Conservation (phyloP, 208 protist species). For the Sergeia podlipaevii region DNA sequence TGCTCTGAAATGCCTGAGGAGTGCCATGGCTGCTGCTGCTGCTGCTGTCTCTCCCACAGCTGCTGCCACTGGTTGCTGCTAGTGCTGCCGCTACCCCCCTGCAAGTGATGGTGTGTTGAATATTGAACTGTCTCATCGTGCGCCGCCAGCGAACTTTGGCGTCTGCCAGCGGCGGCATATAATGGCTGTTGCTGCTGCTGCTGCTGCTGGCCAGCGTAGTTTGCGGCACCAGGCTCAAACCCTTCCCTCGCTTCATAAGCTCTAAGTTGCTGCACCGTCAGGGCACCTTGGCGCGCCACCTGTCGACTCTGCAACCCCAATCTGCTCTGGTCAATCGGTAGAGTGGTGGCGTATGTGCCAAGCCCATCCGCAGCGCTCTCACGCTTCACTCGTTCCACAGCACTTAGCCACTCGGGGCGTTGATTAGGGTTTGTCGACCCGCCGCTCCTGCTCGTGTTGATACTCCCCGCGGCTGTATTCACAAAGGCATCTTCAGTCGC, state of each 20-base stretch:
- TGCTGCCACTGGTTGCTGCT: too few relatives aligned
- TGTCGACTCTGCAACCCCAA: constrained; percentile 33
- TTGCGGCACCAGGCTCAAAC: neutral
- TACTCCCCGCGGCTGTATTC: neutral
- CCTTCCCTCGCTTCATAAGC: constrained; percentile 28
- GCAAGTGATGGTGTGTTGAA: too few relatives aligned
- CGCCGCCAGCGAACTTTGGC: too few relatives aligned
- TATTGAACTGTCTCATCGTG: too few relatives aligned
- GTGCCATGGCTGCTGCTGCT: too few relatives aligned
- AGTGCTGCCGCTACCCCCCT: too few relatives aligned
- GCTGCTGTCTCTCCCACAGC: too few relatives aligned
- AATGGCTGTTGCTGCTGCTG: too few relatives aligned
- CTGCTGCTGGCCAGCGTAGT: too few relatives aligned
- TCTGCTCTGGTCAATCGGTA: constrained; percentile 48
- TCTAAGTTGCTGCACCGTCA: constrained; percentile 49
- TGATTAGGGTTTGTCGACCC: neutral
- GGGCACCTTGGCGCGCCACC: constrained; percentile 28
- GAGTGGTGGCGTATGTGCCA: constrained; percentile 18
- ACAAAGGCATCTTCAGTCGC: neutral
- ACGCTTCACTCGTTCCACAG: constrained; percentile 43
- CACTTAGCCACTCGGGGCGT: constrained; percentile 36
- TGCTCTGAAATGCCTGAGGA: too few relatives aligned
- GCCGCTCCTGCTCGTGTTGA: neutral
- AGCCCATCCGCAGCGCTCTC: constrained; percentile 4
- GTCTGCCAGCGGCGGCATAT: too few relatives aligned